Conservation (phyloP, 495 filamentous ascomycete genomes). For the Lindgomyces ingoldianus region DNA sequence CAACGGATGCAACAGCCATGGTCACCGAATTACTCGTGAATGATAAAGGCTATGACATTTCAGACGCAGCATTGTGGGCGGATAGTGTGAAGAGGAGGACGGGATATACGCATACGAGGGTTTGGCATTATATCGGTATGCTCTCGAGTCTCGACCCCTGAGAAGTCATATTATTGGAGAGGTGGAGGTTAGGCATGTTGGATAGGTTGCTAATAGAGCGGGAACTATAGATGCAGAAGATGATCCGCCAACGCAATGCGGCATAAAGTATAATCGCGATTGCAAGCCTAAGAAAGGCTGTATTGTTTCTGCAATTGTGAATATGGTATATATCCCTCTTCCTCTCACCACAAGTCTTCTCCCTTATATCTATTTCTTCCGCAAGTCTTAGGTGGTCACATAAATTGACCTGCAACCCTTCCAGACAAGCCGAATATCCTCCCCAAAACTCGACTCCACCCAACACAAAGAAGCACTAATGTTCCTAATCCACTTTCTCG, state of each 20-base stretch:
- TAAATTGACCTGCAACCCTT: too few relatives aligned
- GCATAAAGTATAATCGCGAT: constrained; percentile 58
- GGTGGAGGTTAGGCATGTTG: background rate
- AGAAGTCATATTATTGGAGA: too few relatives aligned
- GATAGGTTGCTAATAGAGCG: background rate
- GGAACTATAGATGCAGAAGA: constrained; percentile 59
- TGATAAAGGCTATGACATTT: background rate
- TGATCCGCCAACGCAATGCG: constrained; percentile 57
- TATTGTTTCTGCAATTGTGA: constrained; percentile 61
- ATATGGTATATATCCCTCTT: constrained; percentile 58
- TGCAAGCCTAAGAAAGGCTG: constrained; percentile 58
- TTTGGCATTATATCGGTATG: constrained; percentile 21
- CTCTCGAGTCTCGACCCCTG: background rate
- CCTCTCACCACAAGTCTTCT: constrained; percentile 19
- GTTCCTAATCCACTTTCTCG: constrained; percentile 57
- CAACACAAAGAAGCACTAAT: constrained; percentile 44
- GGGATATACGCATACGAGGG: background rate
- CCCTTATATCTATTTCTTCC: background rate
- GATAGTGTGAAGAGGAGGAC: constrained; percentile 2
- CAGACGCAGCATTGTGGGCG: constrained; percentile 21
- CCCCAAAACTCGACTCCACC: background rate
- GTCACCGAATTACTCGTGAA: constrained; percentile 4
- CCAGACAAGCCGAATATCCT: background rate
- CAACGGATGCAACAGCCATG: background rate
- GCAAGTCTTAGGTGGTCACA: too few relatives aligned